Base-by-base conservation (phyloP, 495 filamentous ascomycete genomes). In the Penicillium nucicola region DNA sequence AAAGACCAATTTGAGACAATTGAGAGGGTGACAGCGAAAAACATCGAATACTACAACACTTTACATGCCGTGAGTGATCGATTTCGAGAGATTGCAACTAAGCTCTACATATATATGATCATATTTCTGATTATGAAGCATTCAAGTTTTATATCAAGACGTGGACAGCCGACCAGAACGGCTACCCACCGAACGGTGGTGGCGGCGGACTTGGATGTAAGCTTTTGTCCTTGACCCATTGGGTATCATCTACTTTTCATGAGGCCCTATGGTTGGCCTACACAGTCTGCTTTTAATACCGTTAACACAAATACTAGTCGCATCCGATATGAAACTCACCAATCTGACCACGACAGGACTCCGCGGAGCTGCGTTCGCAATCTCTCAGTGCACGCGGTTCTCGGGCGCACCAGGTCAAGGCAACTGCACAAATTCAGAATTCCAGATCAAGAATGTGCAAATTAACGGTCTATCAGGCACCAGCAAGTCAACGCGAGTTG, bases 181-280 rank as follows among this genome's bases (percentile, higher is more conserved):
- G 74, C 7, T 72, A 75, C 52, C 72, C 72, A 14, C 74, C 74
- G 0, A 76, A 77, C 48, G 72, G 74, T n/a, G 74, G 74, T 0
- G 74, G 74, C 15, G 72, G 71, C 2, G 74, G 74, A n/a, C 44
- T 75, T 5, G 72, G 72, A 28, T 68, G 68, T 71, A 58, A 47
- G 64, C 44, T 33, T n/a, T n/a, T n/a, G n/a, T n/a, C n/a, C n/a
- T n/a, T n/a, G n/a, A n/a, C n/a, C n/a, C n/a, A n/a, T n/a, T n/a
- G n/a, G n/a, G n/a, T n/a, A n/a, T n/a, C n/a, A n/a, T n/a, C n/a
- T n/a, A n/a, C n/a, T n/a, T n/a, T n/a, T n/a, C n/a, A n/a, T n/a
- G n/a, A n/a, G n/a, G n/a, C n/a, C n/a, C n/a, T n/a, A n/a, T n/a
- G n/a, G n/a, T n/a, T n/a, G n/a, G n/a, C n/a, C n/a, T n/a, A n/a